Conservation (phyloP, 208 protist genomes). For the Herpetomonas samuelpessoai region DNA sequence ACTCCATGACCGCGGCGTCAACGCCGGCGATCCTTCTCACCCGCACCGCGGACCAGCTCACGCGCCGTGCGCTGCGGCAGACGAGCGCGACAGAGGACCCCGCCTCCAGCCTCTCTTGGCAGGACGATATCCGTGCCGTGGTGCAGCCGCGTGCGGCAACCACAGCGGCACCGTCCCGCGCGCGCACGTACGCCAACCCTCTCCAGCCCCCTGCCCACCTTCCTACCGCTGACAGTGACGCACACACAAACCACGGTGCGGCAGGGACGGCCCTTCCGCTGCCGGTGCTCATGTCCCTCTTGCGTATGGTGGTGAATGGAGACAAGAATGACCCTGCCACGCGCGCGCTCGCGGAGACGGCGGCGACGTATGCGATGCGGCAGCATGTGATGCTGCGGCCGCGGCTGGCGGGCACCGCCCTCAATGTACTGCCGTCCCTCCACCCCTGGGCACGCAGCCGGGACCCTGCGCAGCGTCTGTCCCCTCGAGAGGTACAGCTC, state of each 20-base stretch:
- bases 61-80: not conserved
- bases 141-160: not conserved
- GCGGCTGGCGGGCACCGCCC: conserved; percentile 36
- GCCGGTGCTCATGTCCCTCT: conserved; percentile 25
- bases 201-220: no score
- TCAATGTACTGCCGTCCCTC: conserved; percentile 33
- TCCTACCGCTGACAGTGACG: no score
- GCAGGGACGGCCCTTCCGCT: conserved; percentile 20
- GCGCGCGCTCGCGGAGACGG: conserved; percentile 33
- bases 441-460: not conserved
- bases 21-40: not conserved
- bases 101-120: conserved; percentile 8
- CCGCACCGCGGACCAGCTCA: not conserved
- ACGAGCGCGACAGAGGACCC: conserved; percentile 3
- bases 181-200: no score
- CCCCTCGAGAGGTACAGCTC: conserved; percentile 1
- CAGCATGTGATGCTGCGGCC: conserved; percentile 66
- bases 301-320: conserved; percentile 21
- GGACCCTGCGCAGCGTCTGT: not conserved
- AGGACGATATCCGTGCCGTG: conserved; percentile 22
- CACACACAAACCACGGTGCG: no score
- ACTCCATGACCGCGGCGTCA: not conserved
- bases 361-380: conserved; percentile 62
- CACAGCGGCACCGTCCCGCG: conserved; percentile 1
- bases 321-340: conserved; percentile 20